Evolutionary conservation across 352 stramenopile species (phyloP).

Genomic region (Thraustochytrium sp.): DNA sequence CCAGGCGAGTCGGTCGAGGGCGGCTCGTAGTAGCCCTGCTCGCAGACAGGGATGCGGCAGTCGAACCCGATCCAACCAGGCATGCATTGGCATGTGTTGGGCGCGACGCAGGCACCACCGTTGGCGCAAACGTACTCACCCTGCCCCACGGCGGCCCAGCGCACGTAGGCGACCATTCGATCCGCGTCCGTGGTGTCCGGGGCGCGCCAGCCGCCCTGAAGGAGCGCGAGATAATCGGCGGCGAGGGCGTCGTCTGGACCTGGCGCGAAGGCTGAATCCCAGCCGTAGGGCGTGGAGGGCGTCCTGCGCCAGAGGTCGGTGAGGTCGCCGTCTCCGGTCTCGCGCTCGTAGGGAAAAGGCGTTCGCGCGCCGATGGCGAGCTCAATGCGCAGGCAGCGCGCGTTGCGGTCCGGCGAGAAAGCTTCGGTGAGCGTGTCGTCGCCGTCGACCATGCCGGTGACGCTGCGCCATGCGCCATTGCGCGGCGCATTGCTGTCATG

Average conservation of each 20-base stretch:
- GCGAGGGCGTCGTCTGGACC: constrained; percentile 63
- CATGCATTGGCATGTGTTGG: constrained; percentile 81
- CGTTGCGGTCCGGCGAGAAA: too few relatives aligned
- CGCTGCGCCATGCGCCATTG: not conserved
- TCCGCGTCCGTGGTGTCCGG: constrained; percentile 64
- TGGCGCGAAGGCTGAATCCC: constrained; percentile 59
- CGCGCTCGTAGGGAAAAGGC: constrained; percentile 73
- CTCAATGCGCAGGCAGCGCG: constrained; percentile 72
- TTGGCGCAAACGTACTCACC: constrained; percentile 91
- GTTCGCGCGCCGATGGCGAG: constrained; percentile 66
- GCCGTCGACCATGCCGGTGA: constrained; percentile 47
- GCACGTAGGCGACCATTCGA: constrained; percentile 80
- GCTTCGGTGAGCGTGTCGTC: constrained; percentile 46
- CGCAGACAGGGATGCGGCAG: constrained; percentile 85
- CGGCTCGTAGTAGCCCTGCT: constrained; percentile 82
- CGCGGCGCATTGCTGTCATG: constrained; percentile 53
- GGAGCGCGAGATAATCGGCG: not conserved
- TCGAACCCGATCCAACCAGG: constrained; percentile 90
- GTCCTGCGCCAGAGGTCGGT: constrained; percentile 75
- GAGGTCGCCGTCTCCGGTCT: constrained; percentile 61
- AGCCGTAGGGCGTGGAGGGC: constrained; percentile 68
- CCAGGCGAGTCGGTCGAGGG: not conserved
- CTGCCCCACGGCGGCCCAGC: constrained; percentile 70
- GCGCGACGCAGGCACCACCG: constrained; percentile 75
- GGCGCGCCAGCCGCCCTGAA: constrained; percentile 35